Evolutionary conservation across 1,284 basidiomycete species (phyloP), one percentile per base, ranked within the genome.

Genomic region (Porogramme epimiltina): DNA sequence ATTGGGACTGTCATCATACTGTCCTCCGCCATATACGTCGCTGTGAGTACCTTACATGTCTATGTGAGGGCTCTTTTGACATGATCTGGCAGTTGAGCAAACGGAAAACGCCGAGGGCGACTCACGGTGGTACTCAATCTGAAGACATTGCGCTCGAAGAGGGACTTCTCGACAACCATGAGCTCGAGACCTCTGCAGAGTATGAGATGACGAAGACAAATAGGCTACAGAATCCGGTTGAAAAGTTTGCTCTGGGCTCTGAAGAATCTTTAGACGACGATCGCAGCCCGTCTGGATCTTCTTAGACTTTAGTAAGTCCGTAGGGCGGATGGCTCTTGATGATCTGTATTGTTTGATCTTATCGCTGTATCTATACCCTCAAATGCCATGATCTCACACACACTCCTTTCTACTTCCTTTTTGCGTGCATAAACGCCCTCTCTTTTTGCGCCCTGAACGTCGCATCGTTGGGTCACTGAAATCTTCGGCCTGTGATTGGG

Each of bases 1-100:
- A 56, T 79, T 6, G 85, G 85, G 2, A 81, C 79, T 1, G 47
- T 73, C 11, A 75, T 85, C 48, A 87, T 87, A 50, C 65, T 85
- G 37, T 62, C 73, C 0, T 77, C 78, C 16, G 84, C 84, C 5
- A 62, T 82, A 11, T 87, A 81, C 57, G 76, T 85, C 45, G 82
- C 76, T 16, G 82, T 85, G 62, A 57, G 77, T 40, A 68, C 42
- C 42, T 18, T 18, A 26, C 26, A 26, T 15, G 8, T 28, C 33
- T 24, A 41, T 13, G 2, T 9, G n/a, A 5, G 15, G 2, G 15
- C 39, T 28, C 15, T 24, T 18, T 28, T 38, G 18, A 2, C 4
- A n/a, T 20, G 18, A 28, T 25, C 5, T 8, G 31, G 15, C 26
- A 58, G 56, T 24, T 58, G 4, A 54, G 47, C 44, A 58, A 58